Evolutionary conservation across 805 yeast genomes (phyloP), one percentile per base, ranked within the genome.

Genomic region (Ogataea zsoltii): DNA sequence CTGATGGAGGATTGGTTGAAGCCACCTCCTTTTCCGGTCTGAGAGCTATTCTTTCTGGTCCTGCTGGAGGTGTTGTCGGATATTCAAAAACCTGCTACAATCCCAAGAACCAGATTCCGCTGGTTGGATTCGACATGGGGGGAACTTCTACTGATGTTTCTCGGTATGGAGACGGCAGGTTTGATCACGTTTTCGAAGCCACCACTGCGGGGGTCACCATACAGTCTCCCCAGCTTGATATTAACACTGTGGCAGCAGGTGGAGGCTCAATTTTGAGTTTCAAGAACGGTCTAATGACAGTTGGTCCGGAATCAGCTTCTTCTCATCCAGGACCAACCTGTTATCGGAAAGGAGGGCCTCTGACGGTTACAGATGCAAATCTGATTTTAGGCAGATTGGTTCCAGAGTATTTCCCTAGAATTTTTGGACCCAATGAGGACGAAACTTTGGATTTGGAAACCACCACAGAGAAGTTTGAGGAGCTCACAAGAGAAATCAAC

Each of bases 21-120:
- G 88, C 92, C 59, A 70, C 78, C 18, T 74, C 78, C 41, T 90
- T 90, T 63, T 83, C 96, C 0, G 97, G 97, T 2, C 70, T 90
- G 29, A 76, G 80, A 54, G 96, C 97, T 3, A 85, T 90, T 39
- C 66, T 90, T 31, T 88, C 96, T 1, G 97, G 97, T 2, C 97
- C 97, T 3, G 97, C 97, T n/a, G 97, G 97, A 29, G 97, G 97
- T 37, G 94, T 91, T 46, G 96, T 90, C 21, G 97, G 97, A 0
- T 86, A 80, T 56, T 86, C 96, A 0, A 74, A 79, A 39, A 90
- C 97, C 0, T 86, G 95, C 49, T 88, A 73, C 58, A 72, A 78
- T 48, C 61, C 65, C 1, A 53, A 63, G 12, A 74, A 75, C 44
- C 65, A 66, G 13, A 72, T 74, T 19, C 89, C 94, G 0, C 71